Conservation (phyloP, 2,329 filamentous ascomycete genomes). For the Penicillium sp. region DNA sequence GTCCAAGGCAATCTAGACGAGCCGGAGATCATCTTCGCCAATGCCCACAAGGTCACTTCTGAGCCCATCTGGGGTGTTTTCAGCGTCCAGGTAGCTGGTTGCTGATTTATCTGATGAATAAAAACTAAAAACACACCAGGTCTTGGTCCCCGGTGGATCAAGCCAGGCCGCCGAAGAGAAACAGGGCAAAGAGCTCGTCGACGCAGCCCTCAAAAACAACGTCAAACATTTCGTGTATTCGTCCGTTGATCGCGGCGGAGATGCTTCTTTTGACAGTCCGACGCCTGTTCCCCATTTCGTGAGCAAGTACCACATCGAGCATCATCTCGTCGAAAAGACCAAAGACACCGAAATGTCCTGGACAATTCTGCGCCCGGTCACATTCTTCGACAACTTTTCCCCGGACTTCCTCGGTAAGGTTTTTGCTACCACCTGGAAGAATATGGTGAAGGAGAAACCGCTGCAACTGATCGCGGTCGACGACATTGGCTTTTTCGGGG, state of each 20-base stretch:
- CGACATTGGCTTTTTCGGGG: conserved; percentile 55
- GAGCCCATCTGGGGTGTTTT: conserved; percentile 59
- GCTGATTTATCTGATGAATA: not conserved
- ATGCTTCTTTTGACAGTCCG: conserved; percentile 50
- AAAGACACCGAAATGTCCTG: conserved; percentile 53
- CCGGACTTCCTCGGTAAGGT: conserved; percentile 49
- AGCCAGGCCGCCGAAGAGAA: conserved; percentile 43
- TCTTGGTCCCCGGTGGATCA: not conserved
- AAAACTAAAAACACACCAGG: not conserved
- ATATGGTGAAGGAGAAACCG: conserved; percentile 42
- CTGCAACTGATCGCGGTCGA: conserved; percentile 45
- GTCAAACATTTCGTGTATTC: conserved; percentile 64
- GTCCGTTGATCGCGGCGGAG: conserved; percentile 63
- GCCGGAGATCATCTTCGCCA: conserved; percentile 50
- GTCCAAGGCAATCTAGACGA: conserved; percentile 60
- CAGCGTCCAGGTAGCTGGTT: conserved; percentile 54
- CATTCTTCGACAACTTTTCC: conserved; percentile 60
- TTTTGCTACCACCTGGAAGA: conserved; percentile 46
- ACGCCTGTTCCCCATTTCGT: conserved; percentile 63
- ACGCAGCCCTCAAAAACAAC: conserved; percentile 54
- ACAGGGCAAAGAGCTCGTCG: conserved; percentile 60
- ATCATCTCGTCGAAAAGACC: conserved; percentile 54
- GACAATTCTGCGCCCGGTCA: conserved; percentile 61
- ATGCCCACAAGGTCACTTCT: conserved; percentile 38
- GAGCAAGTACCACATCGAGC: conserved; percentile 61